phyloP scores from a whole-genome alignment of 1,284 basidiomycete species.

The Apiotrichum mycotoxinovorans region DNA sequence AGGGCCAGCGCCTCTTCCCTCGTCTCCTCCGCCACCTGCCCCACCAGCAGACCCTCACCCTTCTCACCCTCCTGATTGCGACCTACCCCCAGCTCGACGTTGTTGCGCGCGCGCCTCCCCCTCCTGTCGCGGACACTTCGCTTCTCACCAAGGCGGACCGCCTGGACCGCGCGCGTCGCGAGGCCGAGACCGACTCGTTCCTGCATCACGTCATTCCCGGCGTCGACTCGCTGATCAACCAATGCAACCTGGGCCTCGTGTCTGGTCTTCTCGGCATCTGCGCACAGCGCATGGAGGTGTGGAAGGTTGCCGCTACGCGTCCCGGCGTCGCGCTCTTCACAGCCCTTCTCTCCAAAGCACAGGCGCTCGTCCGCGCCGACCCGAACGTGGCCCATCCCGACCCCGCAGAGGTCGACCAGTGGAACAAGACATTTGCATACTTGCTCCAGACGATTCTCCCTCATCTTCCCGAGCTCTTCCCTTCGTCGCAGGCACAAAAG shows the following conservation, averaged over 20 bases:
- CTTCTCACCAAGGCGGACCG: conserved; percentile 56
- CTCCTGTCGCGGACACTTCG: conserved; percentile 53
- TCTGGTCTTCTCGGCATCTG: conserved; percentile 82
- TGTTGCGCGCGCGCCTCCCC: conserved; percentile 65
- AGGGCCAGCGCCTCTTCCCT: conserved; percentile 90
- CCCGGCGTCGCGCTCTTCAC: conserved; percentile 91
- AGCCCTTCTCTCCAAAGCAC: conserved; percentile 84
- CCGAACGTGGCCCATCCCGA: conserved; percentile 52
- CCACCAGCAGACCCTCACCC: conserved; percentile 72
- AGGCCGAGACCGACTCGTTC: conserved; percentile 85
- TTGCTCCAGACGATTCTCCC: conserved; percentile 75
- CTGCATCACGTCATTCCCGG: conserved; percentile 82
- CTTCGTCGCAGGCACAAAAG: conserved; percentile 70
- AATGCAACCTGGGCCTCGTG: conserved; percentile 76
- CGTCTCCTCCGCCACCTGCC: conserved; percentile 83
- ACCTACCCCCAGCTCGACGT: conserved; percentile 93
- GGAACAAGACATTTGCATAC: conserved; percentile 80
- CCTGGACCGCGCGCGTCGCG: conserved; percentile 66
- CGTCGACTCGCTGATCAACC: conserved; percentile 67
- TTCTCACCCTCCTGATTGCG: conserved; percentile 87
- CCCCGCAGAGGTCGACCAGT: conserved; percentile 74
- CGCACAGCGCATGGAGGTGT: conserved; percentile 74
- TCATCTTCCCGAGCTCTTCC: conserved; percentile 77
- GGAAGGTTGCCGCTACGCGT: conserved; percentile 64
- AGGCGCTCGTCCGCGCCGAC: conserved; percentile 75